Conservation (phyloP, 1,284 basidiomycete genomes). For the Boletus chippewaensis region DNA sequence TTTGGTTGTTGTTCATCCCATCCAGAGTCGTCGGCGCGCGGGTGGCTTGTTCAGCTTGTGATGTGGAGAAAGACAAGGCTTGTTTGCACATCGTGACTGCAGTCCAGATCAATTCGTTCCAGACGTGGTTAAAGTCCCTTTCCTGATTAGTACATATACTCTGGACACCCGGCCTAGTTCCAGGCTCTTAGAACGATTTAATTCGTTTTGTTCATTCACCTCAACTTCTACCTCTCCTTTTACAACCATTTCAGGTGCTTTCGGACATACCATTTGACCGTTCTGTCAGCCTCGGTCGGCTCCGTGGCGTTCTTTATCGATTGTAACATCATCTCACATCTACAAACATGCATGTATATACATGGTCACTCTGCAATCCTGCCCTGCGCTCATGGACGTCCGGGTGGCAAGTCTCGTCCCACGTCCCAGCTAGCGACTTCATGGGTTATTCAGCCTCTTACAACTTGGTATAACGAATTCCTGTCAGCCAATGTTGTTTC, state of each 20-base stretch:
- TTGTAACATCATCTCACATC: background rate
- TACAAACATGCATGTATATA: background rate
- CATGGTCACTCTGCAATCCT: no score
- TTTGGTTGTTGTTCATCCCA: slow-evolving; percentile 51
- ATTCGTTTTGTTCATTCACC: background rate
- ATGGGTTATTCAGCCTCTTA: background rate
- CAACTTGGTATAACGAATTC: slow-evolving; percentile 2
- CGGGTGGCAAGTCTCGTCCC: no score
- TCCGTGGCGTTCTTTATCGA: no score
- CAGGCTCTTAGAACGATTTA: background rate
- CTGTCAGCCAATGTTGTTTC: slow-evolving; percentile 14
- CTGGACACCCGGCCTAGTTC: no score
- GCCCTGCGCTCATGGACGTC: no score
- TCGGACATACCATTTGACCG: background rate
- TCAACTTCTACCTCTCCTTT: background rate
- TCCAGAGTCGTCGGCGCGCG: slow-evolving; percentile 49
- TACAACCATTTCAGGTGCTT: background rate
- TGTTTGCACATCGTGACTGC: no score
- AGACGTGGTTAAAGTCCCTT: background rate
- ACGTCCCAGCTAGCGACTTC: slow-evolving; percentile 6
- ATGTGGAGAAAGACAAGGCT: background rate
- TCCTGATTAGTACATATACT: background rate
- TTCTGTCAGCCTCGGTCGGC: no score
- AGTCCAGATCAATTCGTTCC: no score
- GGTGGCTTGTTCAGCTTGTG: slow-evolving; percentile 42